Percentiles rank a stretch among this genome's conserved stretches.
These are phyloP conservation scores for Cicer pinnatifidum DNA, from an alignment of 306 rosid species.

Conservation along the genomic window DNA sequence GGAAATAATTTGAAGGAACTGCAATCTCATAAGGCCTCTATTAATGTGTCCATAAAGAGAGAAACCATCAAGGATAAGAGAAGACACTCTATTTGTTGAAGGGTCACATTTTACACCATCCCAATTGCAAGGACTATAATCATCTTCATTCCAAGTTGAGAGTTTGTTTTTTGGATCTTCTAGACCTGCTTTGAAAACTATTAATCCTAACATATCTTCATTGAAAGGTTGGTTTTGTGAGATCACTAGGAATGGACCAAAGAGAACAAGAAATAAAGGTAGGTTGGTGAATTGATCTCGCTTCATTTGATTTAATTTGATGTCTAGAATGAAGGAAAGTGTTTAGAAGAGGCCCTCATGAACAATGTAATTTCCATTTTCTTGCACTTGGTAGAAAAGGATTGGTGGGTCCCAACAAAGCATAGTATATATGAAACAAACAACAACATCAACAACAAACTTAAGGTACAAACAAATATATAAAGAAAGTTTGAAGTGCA, in stretches of 20 bases:
- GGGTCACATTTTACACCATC: constrained; percentile 77
- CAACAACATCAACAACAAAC: constrained; percentile 24
- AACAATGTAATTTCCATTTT: constrained; percentile 38
- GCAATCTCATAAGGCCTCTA: constrained; percentile 74
- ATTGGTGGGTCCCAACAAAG: constrained; percentile 43
- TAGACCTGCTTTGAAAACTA: constrained; percentile 83
- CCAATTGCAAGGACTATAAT: constrained; percentile 76
- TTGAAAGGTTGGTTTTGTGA: constrained; percentile 65
- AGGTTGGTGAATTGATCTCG: constrained; percentile 52
- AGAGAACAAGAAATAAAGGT: constrained; percentile 48
- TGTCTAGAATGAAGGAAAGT: constrained; percentile 14
- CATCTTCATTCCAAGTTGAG: constrained; percentile 82
- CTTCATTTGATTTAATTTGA: constrained; percentile 54
- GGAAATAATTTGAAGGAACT: constrained; percentile 67
- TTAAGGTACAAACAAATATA: constrained; percentile 15
- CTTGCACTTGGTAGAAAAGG: constrained; percentile 32
- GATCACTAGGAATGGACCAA: constrained; percentile 48
- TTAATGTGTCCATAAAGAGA: constrained; percentile 83
- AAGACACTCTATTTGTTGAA: constrained; percentile 64
- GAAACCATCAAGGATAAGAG: constrained; percentile 73
- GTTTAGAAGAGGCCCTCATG: constrained; percentile 31
- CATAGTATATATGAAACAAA: constrained; percentile 37
- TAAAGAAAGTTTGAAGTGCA: constrained; percentile 46
- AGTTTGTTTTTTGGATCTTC: constrained; percentile 72
- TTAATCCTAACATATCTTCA: constrained; percentile 85